phyloP scores from a whole-genome alignment of 1,284 basidiomycete genomes.

The Malassezia brasiliensis region DNA sequence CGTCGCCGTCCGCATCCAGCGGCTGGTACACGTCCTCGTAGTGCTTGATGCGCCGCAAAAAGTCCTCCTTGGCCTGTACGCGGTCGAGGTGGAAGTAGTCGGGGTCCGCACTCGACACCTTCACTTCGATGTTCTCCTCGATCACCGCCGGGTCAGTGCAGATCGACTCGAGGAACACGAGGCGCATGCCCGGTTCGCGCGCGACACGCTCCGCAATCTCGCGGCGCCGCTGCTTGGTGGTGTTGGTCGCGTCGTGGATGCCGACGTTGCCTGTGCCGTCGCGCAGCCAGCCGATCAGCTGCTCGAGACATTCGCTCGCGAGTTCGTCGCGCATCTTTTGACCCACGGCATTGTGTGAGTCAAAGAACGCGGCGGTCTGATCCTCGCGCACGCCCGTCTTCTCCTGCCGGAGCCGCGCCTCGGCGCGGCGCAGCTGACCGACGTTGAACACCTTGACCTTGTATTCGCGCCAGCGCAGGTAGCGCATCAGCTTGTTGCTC shows the following conservation, averaged over 20 bases:
- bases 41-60: conserved; percentile 76
- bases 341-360: conserved; percentile 71
- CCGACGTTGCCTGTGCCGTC: conserved; percentile 78
- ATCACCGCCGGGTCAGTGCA: conserved; percentile 91
- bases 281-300: conserved; percentile 88
- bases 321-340: conserved; percentile 69
- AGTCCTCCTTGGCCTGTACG: conserved; percentile 76
- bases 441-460: conserved; percentile 98
- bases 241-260: conserved; percentile 96
- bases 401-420: conserved; percentile 60
- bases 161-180: conserved; percentile 87
- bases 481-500: conserved; percentile 47
- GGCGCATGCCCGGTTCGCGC: conserved; percentile 74
- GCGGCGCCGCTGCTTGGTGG: conserved; percentile 66
- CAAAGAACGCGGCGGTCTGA: conserved; percentile 86
- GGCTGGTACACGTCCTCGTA: conserved; percentile 97
- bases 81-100: conserved; percentile 85
- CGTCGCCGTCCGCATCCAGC: conserved; percentile 57
- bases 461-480: conserved; percentile 77
- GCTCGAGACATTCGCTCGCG: conserved; percentile 84
- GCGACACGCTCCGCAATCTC: conserved; percentile 69
- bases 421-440: conserved; percentile 79
- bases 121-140: conserved; percentile 87
- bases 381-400: conserved; percentile 74
- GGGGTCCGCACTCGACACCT: conserved; percentile 89